phyloP scores from a whole-genome alignment of 202 grass and related monocot species.

The Miscanthus sacchariflorus region DNA sequence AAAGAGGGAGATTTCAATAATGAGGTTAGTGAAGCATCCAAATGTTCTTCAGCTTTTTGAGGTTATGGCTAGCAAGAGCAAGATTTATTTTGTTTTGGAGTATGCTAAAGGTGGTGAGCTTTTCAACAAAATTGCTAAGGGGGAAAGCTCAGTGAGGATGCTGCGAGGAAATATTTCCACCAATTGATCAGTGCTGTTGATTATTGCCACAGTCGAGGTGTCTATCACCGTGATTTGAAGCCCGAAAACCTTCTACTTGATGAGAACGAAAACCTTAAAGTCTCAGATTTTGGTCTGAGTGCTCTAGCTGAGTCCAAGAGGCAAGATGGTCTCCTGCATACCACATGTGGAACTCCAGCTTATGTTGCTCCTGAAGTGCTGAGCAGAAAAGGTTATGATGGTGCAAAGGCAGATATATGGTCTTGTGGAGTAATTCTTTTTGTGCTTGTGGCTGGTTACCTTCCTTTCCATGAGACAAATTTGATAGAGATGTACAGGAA shows the following conservation, averaged over 20 bases:
- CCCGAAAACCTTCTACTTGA: constrained; percentile 92
- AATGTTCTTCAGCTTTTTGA: constrained; percentile 81
- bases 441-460: constrained; percentile 82
- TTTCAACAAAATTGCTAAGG: constrained; percentile 85
- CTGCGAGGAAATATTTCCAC: constrained; percentile 83
- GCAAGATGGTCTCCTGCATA: constrained; percentile 89
- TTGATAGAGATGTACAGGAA: constrained; percentile 90
- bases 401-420: constrained; percentile 84
- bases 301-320: constrained; percentile 75
- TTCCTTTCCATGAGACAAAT: constrained; percentile 90
- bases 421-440: constrained; percentile 86
- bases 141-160: constrained; percentile 73
- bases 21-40: constrained; percentile 87
- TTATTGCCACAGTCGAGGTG: constrained; percentile 89
- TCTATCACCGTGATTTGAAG: constrained; percentile 91
- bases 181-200: constrained; percentile 85
- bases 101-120: constrained; percentile 94
- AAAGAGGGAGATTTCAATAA: constrained; percentile 89
- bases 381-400: constrained; percentile 82
- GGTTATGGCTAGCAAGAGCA: constrained; percentile 92
- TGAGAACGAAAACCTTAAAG: constrained; percentile 84
- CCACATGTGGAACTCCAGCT: constrained; percentile 89
- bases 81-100: constrained; percentile 92
- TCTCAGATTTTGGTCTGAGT: constrained; percentile 95
- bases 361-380: constrained; percentile 96